These are phyloP conservation scores for Phytophthora palmivora DNA, from an alignment of 352 stramenopile species.

Conservation along the genomic window DNA sequence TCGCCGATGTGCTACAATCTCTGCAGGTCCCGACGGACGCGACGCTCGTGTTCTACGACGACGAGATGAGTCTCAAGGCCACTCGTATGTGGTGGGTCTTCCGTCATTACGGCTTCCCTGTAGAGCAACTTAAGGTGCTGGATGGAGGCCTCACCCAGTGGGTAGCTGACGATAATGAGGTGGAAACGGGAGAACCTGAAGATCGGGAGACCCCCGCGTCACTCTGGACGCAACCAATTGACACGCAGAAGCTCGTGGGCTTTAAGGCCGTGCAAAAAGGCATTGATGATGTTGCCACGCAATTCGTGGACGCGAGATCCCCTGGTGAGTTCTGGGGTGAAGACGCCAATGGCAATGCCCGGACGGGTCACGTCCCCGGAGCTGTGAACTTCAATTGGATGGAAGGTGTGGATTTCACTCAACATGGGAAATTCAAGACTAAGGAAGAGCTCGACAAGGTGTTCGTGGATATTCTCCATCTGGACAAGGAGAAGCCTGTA, in stretches of 20 bases:
- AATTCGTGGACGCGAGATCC: slow-evolving; percentile 48
- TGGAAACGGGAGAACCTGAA: no score
- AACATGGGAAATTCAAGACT: slow-evolving; percentile 67
- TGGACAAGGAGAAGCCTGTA: slow-evolving; percentile 59
- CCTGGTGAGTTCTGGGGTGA: slow-evolving; percentile 39
- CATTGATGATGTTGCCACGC: slow-evolving; percentile 31
- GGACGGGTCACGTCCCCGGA: slow-evolving; percentile 63
- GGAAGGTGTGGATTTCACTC: slow-evolving; percentile 53
- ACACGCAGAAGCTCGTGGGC: slow-evolving; percentile 37
- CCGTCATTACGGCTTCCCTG: no score
- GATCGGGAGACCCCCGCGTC: slow-evolving; percentile 4
- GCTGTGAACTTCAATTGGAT: slow-evolving; percentile 82
- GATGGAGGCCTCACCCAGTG: no score
- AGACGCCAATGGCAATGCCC: slow-evolving; percentile 40
- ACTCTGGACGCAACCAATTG: slow-evolving; percentile 22
- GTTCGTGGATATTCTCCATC: slow-evolving; percentile 42
- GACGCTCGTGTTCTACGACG: no score
- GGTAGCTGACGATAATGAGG: no score
- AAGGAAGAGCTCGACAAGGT: slow-evolving; percentile 60
- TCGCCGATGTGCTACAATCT: no score
- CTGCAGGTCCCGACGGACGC: no score
- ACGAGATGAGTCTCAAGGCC: no score
- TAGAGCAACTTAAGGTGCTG: no score
- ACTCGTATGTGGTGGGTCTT: no score
- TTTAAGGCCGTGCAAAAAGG: slow-evolving; percentile 41